These are phyloP conservation scores for Dothidotthia symphoricarpi DNA, from an alignment of 2,329 filamentous ascomycete species.

Conservation along the genomic window DNA sequence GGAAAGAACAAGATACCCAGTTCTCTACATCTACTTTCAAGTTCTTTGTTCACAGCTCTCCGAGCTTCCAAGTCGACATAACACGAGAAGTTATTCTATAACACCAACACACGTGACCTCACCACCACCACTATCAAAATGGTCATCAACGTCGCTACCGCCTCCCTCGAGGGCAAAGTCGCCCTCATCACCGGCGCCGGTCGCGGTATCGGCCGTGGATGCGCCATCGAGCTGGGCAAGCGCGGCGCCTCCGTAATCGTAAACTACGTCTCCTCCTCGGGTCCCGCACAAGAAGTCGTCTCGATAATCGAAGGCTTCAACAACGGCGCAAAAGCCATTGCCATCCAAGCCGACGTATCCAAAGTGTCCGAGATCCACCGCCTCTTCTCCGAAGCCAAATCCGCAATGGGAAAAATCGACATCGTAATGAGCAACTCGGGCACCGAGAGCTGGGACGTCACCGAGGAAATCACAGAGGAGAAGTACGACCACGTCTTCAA, in stretches of 20 bases:
- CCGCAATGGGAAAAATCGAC: conserved; percentile 45
- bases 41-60: background rate
- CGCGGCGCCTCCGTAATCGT: conserved; percentile 65
- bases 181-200: conserved; percentile 63
- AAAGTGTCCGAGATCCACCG: conserved; percentile 58
- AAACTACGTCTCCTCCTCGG: conserved; percentile 60
- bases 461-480: conserved; percentile 67
- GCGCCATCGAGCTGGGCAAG: conserved; percentile 65
- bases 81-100: background rate
- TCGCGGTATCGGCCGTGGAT: conserved; percentile 65
- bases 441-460: conserved; percentile 66
- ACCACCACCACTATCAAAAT: conserved; percentile 26
- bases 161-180: conserved; percentile 54
- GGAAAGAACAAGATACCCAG: conserved; percentile 8
- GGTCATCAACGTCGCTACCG: conserved; percentile 47
- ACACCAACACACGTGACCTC: conserved; percentile 12
- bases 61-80: conserved; percentile 1
- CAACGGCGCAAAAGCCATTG: conserved; percentile 53
- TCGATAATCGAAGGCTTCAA: conserved; percentile 47
- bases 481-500: conserved; percentile 70
- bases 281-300: conserved; percentile 50
- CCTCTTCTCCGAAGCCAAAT: conserved; percentile 50
- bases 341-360: conserved; percentile 60
- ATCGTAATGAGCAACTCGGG: conserved; percentile 56
- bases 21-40: background rate